Percentiles rank a stretch among this genome's conserved stretches.
These are phyloP conservation scores for Suillus clintonianus DNA, from an alignment of 768 basidiomycete species.

Conservation along the genomic window DNA sequence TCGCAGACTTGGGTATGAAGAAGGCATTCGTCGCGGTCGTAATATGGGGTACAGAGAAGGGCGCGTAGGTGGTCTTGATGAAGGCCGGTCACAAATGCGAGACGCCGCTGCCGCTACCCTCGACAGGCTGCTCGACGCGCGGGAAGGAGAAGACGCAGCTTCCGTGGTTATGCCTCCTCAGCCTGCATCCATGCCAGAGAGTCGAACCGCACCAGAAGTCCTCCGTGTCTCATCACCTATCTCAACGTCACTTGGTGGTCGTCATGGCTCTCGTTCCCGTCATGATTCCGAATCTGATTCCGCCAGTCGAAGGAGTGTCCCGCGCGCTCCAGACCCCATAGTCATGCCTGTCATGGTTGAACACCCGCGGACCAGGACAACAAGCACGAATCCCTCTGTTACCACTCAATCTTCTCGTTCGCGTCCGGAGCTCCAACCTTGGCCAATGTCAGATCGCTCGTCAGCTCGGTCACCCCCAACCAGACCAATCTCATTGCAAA, in stretches of 20 bases:
- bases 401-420: conserved; percentile 19
- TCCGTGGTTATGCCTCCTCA: conserved; percentile 17
- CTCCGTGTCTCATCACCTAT: conserved; percentile 21
- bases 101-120: conserved; percentile 19
- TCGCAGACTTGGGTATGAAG: conserved; percentile 49
- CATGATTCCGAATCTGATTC: conserved; percentile 16
- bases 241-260: conserved; percentile 19
- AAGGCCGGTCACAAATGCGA: conserved; percentile 16
- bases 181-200: conserved; percentile 12
- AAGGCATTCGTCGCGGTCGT: conserved; percentile 45
- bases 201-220: conserved; percentile 25
- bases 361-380: conserved; percentile 10
- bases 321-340: conserved; percentile 13
- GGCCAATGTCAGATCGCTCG: conserved; percentile 13
- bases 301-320: conserved; percentile 10
- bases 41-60: conserved; percentile 31
- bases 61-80: conserved; percentile 15
- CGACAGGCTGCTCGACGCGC: conserved; percentile 25
- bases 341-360: conserved; percentile 13
- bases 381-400: conserved; percentile 10
- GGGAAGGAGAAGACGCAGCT: conserved; percentile 6
- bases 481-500: conserved; percentile 21
- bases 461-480: conserved; percentile 10
- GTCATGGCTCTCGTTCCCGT: conserved; percentile 20
- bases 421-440: conserved; percentile 16